These are phyloP conservation scores for Mangifera indica DNA, from an alignment of 345 rosid species.

Conservation along the genomic window DNA sequence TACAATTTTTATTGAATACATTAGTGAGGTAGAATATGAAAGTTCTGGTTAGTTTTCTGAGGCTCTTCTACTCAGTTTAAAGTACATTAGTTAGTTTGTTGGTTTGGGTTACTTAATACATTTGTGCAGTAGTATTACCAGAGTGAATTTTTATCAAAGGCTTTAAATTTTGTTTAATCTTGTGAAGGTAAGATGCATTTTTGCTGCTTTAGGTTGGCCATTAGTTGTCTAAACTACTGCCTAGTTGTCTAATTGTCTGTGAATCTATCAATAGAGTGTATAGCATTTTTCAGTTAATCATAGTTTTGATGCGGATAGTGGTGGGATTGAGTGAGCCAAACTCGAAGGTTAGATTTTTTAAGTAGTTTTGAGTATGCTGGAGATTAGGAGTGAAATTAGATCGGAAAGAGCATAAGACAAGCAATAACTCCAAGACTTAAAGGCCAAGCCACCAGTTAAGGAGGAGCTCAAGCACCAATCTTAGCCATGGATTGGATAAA, in stretches of 20 bases:
- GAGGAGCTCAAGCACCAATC: too few relatives aligned
- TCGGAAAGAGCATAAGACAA: too few relatives aligned
- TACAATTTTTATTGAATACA: background rate
- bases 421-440: too few relatives aligned
- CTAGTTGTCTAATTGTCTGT: background rate
- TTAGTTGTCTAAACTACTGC: background rate
- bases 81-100: background rate
- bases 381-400: too few relatives aligned
- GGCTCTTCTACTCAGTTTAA: background rate
- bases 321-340: too few relatives aligned
- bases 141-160: background rate
- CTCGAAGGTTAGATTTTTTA: too few relatives aligned
- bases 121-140: background rate
- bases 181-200: background rate
- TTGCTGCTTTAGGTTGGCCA: background rate
- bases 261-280: background rate
- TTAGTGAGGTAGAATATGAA: background rate
- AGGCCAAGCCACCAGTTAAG: too few relatives aligned
- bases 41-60: background rate
- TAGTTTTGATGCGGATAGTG: too few relatives aligned
- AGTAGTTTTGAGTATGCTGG: too few relatives aligned
- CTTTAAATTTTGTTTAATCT: background rate
- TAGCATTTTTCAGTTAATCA: background rate
- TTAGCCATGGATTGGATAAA: too few relatives aligned
- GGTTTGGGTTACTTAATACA: background rate